Percentiles rank a stretch among this genome's conserved stretches.
These are phyloP conservation scores for Phytophthora pini DNA, from an alignment of 352 stramenopile species.

Conservation along the genomic window DNA sequence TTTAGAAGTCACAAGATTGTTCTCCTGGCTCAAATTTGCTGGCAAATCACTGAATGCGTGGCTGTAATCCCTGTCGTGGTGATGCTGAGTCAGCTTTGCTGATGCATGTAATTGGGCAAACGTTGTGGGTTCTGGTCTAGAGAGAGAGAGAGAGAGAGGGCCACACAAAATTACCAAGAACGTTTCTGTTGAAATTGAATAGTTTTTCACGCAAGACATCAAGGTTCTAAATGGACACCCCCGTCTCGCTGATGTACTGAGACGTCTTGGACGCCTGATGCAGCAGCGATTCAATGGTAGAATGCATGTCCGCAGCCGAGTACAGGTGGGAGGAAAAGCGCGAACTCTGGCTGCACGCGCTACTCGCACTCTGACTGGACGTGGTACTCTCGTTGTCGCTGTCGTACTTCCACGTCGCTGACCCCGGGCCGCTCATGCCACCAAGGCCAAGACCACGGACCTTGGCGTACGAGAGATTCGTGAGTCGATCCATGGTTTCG, in stretches of 20 bases:
- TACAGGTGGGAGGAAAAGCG: constrained; percentile 54
- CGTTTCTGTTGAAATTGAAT: constrained; percentile 2
- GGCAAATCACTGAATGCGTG: neutral
- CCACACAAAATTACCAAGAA: no score
- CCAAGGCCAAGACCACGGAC: constrained; percentile 40
- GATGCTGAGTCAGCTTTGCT: constrained; percentile 1
- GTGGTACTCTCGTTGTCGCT: constrained; percentile 62
- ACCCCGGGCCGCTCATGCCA: constrained; percentile 29
- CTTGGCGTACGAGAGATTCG: constrained; percentile 48
- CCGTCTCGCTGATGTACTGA: constrained; percentile 56
- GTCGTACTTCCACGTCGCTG: constrained; percentile 54
- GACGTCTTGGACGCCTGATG: constrained; percentile 75
- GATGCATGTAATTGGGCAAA: neutral
- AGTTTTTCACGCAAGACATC: constrained; percentile 20
- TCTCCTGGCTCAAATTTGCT: neutral
- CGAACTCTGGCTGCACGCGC: constrained; percentile 42
- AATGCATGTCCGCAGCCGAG: constrained; percentile 67
- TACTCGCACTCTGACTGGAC: constrained; percentile 51
- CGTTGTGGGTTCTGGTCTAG: neutral
- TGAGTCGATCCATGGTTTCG: constrained; percentile 46
- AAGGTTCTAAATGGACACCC: constrained; percentile 42
- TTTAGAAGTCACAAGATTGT: neutral
- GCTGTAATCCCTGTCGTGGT: constrained; percentile 2
- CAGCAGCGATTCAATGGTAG: constrained; percentile 77
- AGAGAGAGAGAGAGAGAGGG: no score